Conservation (phyloP, 2,329 filamentous ascomycete genomes). For the Aspergillus latus region DNA sequence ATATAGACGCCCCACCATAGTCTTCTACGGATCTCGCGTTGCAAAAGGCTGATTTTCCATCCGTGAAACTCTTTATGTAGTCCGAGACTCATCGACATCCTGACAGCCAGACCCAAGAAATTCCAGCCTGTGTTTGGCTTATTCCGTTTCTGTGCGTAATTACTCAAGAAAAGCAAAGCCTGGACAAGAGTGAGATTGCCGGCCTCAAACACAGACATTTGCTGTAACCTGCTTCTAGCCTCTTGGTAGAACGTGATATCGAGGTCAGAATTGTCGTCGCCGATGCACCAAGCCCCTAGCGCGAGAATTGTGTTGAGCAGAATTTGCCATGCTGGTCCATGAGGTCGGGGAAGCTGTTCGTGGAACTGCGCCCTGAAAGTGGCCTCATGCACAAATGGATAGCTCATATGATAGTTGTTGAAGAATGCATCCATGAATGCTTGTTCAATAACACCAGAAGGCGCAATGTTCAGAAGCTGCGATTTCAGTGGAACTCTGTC, state of each 20-base stretch:
- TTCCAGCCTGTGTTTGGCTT: conserved; percentile 54
- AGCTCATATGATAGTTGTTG: conserved; percentile 47
- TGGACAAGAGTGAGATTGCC: conserved; percentile 53
- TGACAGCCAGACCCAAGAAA: conserved; percentile 49
- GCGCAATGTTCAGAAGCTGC: conserved; percentile 39
- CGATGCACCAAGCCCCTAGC: conserved; percentile 47
- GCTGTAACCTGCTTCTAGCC: conserved; percentile 47
- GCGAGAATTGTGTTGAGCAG: conserved; percentile 48
- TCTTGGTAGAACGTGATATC: conserved; percentile 50
- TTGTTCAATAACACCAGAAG: conserved; percentile 41
- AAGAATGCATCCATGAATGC: conserved; percentile 50
- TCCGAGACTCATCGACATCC: conserved; percentile 52
- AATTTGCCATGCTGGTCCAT: conserved; percentile 46
- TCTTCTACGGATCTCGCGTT: conserved; percentile 43
- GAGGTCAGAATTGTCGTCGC: conserved; percentile 42
- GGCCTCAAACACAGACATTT: conserved; percentile 48
- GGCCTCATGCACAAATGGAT: conserved; percentile 50
- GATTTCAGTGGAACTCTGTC: conserved; percentile 38
- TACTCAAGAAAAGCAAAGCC: conserved; percentile 48
- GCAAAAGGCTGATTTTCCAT: conserved; percentile 47
- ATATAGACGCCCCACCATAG: conserved; percentile 48
- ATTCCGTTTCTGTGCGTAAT: conserved; percentile 53
- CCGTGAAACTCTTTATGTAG: conserved; percentile 53
- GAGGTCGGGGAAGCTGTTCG: conserved; percentile 44
- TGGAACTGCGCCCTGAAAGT: conserved; percentile 50